A percentile compares a stretch with the other conserved stretches of the same genome.
Conservation (phyloP, 2,329 filamentous ascomycete genomes). For the Ceratocystis colombiana region DNA sequence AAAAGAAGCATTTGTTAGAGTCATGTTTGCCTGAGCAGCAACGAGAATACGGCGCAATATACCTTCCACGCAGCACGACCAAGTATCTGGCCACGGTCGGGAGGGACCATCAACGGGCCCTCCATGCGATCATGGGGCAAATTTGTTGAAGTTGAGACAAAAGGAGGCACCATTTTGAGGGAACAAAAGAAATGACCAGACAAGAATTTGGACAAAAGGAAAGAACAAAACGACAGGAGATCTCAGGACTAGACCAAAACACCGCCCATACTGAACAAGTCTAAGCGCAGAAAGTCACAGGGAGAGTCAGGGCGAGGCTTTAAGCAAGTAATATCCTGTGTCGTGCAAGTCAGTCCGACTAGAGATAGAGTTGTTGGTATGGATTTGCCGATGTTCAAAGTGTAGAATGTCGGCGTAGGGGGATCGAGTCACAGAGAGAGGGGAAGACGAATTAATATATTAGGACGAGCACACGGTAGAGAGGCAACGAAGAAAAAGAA, state of each 20-base stretch:
- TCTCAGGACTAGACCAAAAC: conserved; percentile 64
- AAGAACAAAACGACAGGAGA: not conserved
- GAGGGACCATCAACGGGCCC: conserved; percentile 42
- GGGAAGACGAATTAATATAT: not conserved
- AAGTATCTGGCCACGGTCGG: conserved; percentile 43
- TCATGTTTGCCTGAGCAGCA: not conserved
- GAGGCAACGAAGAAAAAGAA: not conserved
- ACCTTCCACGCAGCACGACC: conserved; percentile 46
- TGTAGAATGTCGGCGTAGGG: not conserved
- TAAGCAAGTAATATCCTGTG: not conserved
- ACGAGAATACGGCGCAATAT: conserved; percentile 13
- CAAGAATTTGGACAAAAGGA: not conserved
- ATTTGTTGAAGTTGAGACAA: conserved; percentile 1
- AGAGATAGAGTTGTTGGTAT: not conserved
- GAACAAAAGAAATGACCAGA: not conserved
- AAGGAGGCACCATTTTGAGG: conserved; percentile 11
- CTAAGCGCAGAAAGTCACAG: not conserved
- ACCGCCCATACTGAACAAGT: conserved; percentile 35
- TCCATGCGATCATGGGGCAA: conserved; percentile 35
- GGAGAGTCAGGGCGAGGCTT: not conserved
- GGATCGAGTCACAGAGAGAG: not conserved
- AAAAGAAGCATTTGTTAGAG: conserved; percentile 22
- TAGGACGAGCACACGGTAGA: not conserved
- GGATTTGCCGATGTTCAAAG: not conserved
- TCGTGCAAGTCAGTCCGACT: not conserved